Base-by-base conservation (phyloP, 441 rosid species). In the Arabidopsis hybrid region DNA sequence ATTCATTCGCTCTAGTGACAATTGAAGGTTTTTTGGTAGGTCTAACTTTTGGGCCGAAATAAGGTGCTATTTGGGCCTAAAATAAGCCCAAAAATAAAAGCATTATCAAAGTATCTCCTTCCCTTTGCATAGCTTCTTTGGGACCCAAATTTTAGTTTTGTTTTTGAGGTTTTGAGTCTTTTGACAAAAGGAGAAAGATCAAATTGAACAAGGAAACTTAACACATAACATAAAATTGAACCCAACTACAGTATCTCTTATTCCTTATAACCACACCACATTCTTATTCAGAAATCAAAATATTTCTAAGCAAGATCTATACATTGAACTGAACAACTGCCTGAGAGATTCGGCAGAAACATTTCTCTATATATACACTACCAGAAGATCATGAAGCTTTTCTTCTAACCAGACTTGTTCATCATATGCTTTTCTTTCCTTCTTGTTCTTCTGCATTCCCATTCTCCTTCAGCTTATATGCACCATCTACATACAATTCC, bases 381-480 rank as follows among this genome's bases (percentile, higher is more conserved):
- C 18, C 66, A 65, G 18, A 60, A 34, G 29, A 46, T 61, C 49
- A 52, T 53, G 14, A 60, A 60, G 56, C 46, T 18, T 62, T 57
- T 5, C 14, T 31, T 18, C 4, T 11, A 34, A 50, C 47, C 63
- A 42, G 14, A 51, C 35, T 32, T 14, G 36, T 36, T 77, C 67
- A 72, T 77, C 67, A 72, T 55, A 78, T 32, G 74, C 66, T 79
- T 60, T 47, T 69, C 1, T 70, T 72, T 36, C 31, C 52, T 36
- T 61, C 51, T 69, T n/a, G 40, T 45, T 67, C 75, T 63, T 51
- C 67, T 38, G 58, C 76, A 63, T 35, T 43, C 32, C 57, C 79
- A 79, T 83, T 83, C 60, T 85, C 91, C 65, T 81, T 80, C 26
- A 95, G 91, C 88, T 83, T 86, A 83, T 83, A 95, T 1, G 85